These are phyloP conservation scores for Monosporascus sp. DNA, from an alignment of 2,329 filamentous ascomycete genomes.

Conservation along the genomic window DNA sequence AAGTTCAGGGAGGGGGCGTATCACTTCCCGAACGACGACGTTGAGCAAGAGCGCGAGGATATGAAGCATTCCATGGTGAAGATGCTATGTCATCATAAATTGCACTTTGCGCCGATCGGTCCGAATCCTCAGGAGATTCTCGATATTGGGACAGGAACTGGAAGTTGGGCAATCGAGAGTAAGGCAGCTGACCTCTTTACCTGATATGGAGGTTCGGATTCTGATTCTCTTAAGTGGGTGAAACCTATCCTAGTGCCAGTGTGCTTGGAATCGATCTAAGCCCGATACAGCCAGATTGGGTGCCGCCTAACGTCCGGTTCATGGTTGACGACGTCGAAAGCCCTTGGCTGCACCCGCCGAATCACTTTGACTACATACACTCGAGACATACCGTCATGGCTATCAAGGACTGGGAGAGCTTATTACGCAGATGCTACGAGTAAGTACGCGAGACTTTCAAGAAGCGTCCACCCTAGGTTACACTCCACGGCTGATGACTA, in stretches of 20 bases:
- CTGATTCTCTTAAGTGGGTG: conserved; percentile 22
- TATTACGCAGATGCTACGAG: conserved; percentile 43
- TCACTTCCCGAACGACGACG: conserved; percentile 37
- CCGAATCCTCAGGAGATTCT: conserved; percentile 12
- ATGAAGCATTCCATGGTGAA: conserved; percentile 22
- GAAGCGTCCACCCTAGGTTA: background rate
- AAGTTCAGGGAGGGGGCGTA: conserved; percentile 35
- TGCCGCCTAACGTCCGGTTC: conserved; percentile 35
- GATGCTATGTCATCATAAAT: conserved; percentile 20
- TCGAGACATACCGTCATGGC: conserved; percentile 52
- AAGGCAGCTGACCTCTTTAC: background rate
- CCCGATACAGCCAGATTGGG: conserved; percentile 35
- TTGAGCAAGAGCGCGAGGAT: conserved; percentile 37
- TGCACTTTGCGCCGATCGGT: conserved; percentile 18
- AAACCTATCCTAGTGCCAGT: conserved; percentile 32
- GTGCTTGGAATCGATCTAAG: conserved; percentile 35
- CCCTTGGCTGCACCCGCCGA: conserved; percentile 47
- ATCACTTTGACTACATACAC: conserved; percentile 58
- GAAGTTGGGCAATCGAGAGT: conserved; percentile 26
- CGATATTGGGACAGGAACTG: conserved; percentile 32
- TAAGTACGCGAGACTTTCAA: conserved; percentile 23
- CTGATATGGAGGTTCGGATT: conserved; percentile 1
- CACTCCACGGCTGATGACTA: background rate
- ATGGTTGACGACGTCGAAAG: conserved; percentile 53
- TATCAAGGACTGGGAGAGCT: conserved; percentile 48